Conservation (phyloP, 1,139 yeast species). For the Geotrichum histeridarum region DNA sequence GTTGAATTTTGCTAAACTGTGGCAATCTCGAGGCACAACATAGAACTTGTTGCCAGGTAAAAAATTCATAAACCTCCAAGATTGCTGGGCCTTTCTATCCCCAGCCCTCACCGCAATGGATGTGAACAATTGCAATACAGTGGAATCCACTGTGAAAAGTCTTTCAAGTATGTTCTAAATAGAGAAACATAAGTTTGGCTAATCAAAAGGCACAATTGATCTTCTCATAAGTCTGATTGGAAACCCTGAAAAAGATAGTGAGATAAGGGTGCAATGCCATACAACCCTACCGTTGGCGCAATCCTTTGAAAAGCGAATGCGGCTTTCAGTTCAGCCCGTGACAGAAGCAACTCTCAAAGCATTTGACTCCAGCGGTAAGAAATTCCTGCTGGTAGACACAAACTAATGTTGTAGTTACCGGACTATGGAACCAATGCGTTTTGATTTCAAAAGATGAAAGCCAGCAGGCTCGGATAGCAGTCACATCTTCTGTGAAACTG, state of each 20-base stretch:
- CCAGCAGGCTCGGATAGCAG: slow-evolving; percentile 1
- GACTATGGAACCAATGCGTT: slow-evolving; percentile 16
- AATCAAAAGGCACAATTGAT: slow-evolving; percentile 11
- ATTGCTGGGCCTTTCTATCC: too few species aligned
- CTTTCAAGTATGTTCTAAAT: slow-evolving; percentile 9
- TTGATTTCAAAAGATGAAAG: slow-evolving; percentile 14
- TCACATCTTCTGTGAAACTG: slow-evolving; percentile 11
- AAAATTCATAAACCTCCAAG: too few species aligned
- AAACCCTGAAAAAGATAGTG: slow-evolving; percentile 12
- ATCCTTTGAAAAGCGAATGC: slow-evolving; percentile 18
- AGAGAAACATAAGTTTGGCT: background rate
- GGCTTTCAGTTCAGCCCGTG: background rate
- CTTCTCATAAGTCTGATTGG: background rate
- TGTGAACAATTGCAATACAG: background rate
- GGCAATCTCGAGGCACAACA: too few species aligned
- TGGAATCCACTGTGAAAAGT: slow-evolving; percentile 13
- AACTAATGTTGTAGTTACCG: slow-evolving; percentile 1
- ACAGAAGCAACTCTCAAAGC: slow-evolving; percentile 8
- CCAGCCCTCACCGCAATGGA: background rate
- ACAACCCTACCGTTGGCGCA: slow-evolving; percentile 18
- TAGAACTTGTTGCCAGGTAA: too few species aligned
- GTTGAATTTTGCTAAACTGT: too few species aligned
- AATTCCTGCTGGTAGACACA: background rate
- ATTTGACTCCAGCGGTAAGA: slow-evolving; percentile 16
- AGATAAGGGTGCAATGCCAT: slow-evolving; percentile 16